Percentiles rank a stretch among this genome's conserved stretches.
These are phyloP conservation scores for Trichosporon sp. DNA, from an alignment of 1,284 basidiomycete species.

Conservation along the genomic window DNA sequence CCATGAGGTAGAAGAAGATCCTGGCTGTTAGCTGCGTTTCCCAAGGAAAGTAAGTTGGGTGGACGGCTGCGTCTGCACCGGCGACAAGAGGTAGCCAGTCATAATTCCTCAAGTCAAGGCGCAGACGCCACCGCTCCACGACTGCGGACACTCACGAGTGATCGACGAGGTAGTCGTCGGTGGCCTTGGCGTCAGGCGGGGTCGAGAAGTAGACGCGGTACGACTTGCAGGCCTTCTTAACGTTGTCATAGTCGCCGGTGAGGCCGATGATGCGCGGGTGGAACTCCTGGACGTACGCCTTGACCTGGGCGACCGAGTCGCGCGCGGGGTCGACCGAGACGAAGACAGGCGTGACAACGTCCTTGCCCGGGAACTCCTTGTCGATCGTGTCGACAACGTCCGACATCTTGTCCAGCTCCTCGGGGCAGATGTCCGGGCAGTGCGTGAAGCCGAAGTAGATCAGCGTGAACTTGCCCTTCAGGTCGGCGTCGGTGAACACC, in stretches of 20 bases:
- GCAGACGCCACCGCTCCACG: not conserved
- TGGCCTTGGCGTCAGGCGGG: conserved; percentile 71
- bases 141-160: conserved; percentile 55
- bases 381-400: conserved; percentile 69
- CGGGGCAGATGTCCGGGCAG: conserved; percentile 97
- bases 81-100: conserved; percentile 19
- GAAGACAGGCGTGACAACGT: conserved; percentile 75
- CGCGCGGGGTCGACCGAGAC: conserved; percentile 94
- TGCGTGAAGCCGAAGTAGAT: conserved; percentile 98
- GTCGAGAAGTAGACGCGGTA: conserved; percentile 99
- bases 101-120: no score
- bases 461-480: conserved; percentile 75
- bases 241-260: conserved; percentile 77
- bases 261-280: conserved; percentile 86
- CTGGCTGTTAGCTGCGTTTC: conserved; percentile 58
- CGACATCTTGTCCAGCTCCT: conserved; percentile 95
- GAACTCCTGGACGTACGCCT: conserved; percentile 66
- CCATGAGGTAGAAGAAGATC: conserved; percentile 98
- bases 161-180: conserved; percentile 89
- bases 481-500: conserved; percentile 74
- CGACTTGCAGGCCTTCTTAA: conserved; percentile 85
- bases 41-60: no score
- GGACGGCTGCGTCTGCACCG: no score
- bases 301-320: conserved; percentile 62
- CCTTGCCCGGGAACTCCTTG: conserved; percentile 55